Evolutionary conservation across 1,284 basidiomycete species (phyloP), one percentile per base, ranked within the genome.

Genomic region (Apiotrichum veenhuisii): DNA sequence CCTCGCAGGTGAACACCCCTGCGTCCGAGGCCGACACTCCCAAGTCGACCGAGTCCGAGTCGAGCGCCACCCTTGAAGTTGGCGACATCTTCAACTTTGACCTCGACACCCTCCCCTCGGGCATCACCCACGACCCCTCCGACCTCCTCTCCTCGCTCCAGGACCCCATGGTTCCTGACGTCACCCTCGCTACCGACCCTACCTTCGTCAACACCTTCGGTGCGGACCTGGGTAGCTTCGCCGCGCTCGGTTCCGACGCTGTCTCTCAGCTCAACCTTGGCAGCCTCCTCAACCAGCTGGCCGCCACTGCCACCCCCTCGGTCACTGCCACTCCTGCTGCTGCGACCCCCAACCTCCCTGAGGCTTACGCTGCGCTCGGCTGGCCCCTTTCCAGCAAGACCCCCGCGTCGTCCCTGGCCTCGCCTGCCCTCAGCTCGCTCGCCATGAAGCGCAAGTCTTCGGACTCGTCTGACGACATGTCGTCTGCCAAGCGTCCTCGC

Each of bases 41-140:
- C 44, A 54, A 55, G 36, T 69, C 68, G 25, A 70, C 67, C 54
- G 70, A 71, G 59, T 73, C 71, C 1, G 67, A 71, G 55, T 64
- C 66, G 55, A 68, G 66, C 41, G 63, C 59, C 26, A 58, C 64
- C 20, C 71, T 73, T 36, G 69, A 73, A 48, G 40, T 55, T 18
- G 45, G 56, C 52, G 30, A 55, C 44, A 57, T 54, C 40, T 42
- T 55, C 37, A 48, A 61, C 55, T 57, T 57, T n/a, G 65, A 66
- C 57, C 60, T 69, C 42, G 65, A 66, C 58, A 62, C 63, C 47
- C 59, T 69, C 42, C 62, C 59, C n/a, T 52, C 48, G 23, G 68
- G 67, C 53, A 69, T 72, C 41, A 59, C 61, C 42, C 66, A 69
- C 60, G 60, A 64, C 51, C 63, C 67, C 22, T 52, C 55, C 43